phyloP scores from a whole-genome alignment of 352 stramenopile species.

The Globisporangium canariense region DNA sequence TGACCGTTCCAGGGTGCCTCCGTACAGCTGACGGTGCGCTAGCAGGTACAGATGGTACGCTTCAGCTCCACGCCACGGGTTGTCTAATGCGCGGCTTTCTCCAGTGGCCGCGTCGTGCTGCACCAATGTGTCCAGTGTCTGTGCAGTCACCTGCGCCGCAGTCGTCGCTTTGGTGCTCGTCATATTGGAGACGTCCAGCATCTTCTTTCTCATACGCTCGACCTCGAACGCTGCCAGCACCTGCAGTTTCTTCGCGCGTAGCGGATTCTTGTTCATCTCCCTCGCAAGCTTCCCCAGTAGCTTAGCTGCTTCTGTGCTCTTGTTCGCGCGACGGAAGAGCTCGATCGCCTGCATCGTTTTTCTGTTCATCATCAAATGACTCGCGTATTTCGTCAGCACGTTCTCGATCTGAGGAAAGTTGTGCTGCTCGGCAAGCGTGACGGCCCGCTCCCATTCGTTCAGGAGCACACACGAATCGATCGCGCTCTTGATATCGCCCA shows the following conservation, averaged over 20 bases:
- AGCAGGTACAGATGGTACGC: slow-evolving; percentile 94
- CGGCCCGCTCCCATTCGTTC: slow-evolving; percentile 91
- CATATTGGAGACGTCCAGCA: slow-evolving; percentile 73
- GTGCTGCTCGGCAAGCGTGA: slow-evolving; percentile 89
- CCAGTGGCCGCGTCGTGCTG: slow-evolving; percentile 81
- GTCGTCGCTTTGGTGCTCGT: slow-evolving; percentile 62
- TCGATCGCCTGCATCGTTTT: slow-evolving; percentile 90
- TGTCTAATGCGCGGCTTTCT: slow-evolving; percentile 86
- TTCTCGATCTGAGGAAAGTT: slow-evolving; percentile 94
- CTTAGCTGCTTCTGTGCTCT: slow-evolving; percentile 90
- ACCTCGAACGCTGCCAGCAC: slow-evolving; percentile 93
- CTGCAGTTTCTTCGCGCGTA: slow-evolving; percentile 92
- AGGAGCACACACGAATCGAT: slow-evolving; percentile 92
- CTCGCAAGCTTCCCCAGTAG: slow-evolving; percentile 86
- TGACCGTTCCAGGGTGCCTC: slow-evolving; percentile 72
- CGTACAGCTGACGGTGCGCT: slow-evolving; percentile 90
- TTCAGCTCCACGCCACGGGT: slow-evolving; percentile 92
- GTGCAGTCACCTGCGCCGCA: slow-evolving; percentile 78
- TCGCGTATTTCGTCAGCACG: slow-evolving; percentile 88
- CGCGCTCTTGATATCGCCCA: slow-evolving; percentile 89
- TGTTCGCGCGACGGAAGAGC: slow-evolving; percentile 91
- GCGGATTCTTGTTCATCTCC: slow-evolving; percentile 75
- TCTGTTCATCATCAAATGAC: slow-evolving; percentile 77
- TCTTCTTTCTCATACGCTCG: slow-evolving; percentile 89
- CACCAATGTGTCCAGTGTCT: slow-evolving; percentile 91